phyloP scores from a whole-genome alignment of 78 protist species.

The Creolimax fragrantissima region DNA sequence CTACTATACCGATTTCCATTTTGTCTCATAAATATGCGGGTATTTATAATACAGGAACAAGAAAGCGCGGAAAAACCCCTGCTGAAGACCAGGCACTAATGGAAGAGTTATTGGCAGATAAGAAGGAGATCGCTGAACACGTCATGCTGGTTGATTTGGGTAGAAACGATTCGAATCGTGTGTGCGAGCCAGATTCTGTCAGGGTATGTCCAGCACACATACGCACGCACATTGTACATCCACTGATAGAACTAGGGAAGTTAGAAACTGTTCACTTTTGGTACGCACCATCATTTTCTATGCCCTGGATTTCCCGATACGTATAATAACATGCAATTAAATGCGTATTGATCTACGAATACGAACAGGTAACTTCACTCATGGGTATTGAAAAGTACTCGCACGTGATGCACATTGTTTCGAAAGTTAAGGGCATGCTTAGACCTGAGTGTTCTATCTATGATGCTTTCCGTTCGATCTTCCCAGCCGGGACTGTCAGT shows the following conservation, averaged over 20 bases:
- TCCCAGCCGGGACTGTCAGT: slow-evolving; percentile 57
- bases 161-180: slow-evolving; percentile 30
- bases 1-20: too few relatives aligned
- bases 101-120: slow-evolving; percentile 30
- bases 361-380: slow-evolving; percentile 18
- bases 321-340: background rate
- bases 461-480: slow-evolving; percentile 57
- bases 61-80: slow-evolving; percentile 35
- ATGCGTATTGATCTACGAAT: background rate
- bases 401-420: slow-evolving; percentile 61
- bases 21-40: too few relatives aligned
- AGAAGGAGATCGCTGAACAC: slow-evolving; percentile 42
- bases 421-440: slow-evolving; percentile 16
- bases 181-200: background rate
- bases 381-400: slow-evolving; percentile 43
- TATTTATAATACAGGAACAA: slow-evolving; percentile 36
- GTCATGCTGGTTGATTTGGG: slow-evolving; percentile 59
- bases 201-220: background rate
- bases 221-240: background rate
- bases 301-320: too few relatives aligned
- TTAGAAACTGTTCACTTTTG: too few relatives aligned
- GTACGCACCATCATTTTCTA: too few relatives aligned
- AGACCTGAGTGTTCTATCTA: slow-evolving; percentile 3
- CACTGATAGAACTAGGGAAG: background rate
- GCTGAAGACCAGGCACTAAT: slow-evolving; percentile 31